Percentiles rank a stretch among this genome's conserved stretches.
These are phyloP conservation scores for Fusarium scirpi DNA, from an alignment of 2,329 filamentous ascomycete genomes.

Conservation along the genomic window DNA sequence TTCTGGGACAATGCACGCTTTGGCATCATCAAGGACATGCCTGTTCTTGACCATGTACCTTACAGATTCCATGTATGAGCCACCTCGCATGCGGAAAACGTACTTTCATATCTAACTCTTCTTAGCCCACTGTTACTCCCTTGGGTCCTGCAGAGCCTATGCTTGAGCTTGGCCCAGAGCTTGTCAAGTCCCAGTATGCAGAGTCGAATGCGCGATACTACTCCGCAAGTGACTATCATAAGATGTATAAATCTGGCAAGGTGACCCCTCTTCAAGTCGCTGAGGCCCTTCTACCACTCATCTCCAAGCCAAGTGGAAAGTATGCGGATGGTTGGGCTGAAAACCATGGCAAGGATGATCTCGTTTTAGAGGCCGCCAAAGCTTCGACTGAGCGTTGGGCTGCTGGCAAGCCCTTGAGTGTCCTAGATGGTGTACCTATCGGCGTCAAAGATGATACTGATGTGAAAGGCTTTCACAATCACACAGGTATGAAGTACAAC, in stretches of 20 bases:
- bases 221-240: constrained; percentile 81
- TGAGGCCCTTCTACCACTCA: constrained; percentile 77
- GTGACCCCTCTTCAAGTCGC: constrained; percentile 79
- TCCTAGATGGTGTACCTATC: constrained; percentile 85
- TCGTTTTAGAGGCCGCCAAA: constrained; percentile 74
- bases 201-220: constrained; percentile 67
- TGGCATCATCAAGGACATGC: constrained; percentile 59
- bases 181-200: constrained; percentile 56
- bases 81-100: neutral
- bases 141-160: constrained; percentile 54
- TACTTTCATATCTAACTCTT: constrained; percentile 11
- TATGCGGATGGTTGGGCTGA: constrained; percentile 82
- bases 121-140: constrained; percentile 68
- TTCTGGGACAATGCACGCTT: constrained; percentile 79
- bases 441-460: constrained; percentile 86
- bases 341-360: constrained; percentile 66
- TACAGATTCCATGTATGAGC: constrained; percentile 62
- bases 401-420: constrained; percentile 71
- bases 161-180: constrained; percentile 57
- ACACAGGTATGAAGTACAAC: constrained; percentile 72
- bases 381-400: constrained; percentile 80
- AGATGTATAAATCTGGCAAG: constrained; percentile 76
- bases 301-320: constrained; percentile 66
- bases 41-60: constrained; percentile 58
- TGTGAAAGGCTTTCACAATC: constrained; percentile 76